Base-by-base conservation (phyloP, 768 basidiomycete genomes). In the Termitomyces sp. region DNA sequence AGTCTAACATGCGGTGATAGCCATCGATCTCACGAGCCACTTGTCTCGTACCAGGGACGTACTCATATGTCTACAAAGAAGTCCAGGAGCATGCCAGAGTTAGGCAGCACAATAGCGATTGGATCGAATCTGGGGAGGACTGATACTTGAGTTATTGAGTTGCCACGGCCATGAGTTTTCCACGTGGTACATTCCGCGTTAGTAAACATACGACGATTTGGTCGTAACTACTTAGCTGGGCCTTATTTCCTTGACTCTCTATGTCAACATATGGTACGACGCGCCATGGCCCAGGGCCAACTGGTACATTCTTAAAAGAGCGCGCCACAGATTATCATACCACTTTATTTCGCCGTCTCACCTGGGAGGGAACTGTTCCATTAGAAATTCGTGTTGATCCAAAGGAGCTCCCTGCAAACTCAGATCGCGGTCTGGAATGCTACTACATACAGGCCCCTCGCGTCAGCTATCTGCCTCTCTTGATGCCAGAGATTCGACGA, bases 391-490 rank as follows among this genome's bases (percentile, higher is more conserved):
- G 88, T 58, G 85, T 96, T 59, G 91, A 92, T 70, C 80, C 89
- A 41, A 90, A 90, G 65, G 92, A 93, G 67, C 83, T 94, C 9
- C 92, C 93, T 32, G 88, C 92, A 43, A 91, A 90, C 68, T 90
- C 88, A 55, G 90, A 96, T 75, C 84, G 91, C 53, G 88, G 87
- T 21, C 80, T 93, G 37, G 93, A 96, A 70, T 88, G 85, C 66
- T 96, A 94, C 72, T 97, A 86, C 71, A 75, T 92, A 51, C 90
- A 92, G 70, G 95, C 91, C 6, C 90, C 95, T 35, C 81, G 97
- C 52, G 88, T 98, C 65, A 87, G 86, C 71, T 99, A 98, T 72
- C 84, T 99, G 35, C 92, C 97, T 12, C 77, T 98, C 26, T 71
- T 98, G 45, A 81, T 98, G 65, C 87, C 93, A 3, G 93, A 97